Conservation (phyloP, 2,329 filamentous ascomycete genomes). For the Aspergillus transmontanensis region DNA sequence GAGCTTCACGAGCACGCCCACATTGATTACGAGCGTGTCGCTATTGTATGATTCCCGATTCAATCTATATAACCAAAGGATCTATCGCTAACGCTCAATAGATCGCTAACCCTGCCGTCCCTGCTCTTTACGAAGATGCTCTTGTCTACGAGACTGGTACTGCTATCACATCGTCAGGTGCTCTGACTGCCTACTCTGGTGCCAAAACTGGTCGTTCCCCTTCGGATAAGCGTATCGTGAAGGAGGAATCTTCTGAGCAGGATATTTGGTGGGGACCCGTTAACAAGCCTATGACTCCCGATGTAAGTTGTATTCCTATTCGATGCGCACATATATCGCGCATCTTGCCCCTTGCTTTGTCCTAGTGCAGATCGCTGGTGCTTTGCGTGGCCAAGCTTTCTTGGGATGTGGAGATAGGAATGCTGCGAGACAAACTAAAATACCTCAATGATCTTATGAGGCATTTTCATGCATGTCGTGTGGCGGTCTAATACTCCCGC, state of each 20-base stretch:
- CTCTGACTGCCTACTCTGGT: conserved; percentile 94
- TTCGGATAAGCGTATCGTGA: conserved; percentile 94
- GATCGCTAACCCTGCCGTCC: conserved; percentile 90
- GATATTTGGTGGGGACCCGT: conserved; percentile 99
- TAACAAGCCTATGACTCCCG: conserved; percentile 97
- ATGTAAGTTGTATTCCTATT: conserved; percentile 66
- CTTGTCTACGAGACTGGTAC: conserved; percentile 97
- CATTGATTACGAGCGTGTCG: conserved; percentile 98
- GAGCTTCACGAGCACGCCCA: conserved; percentile 96
- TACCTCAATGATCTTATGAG: conserved; percentile 18
- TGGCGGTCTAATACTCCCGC: conserved; percentile 16
- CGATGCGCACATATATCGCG: conserved; percentile 21
- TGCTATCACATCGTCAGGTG: conserved; percentile 93
- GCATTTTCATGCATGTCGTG: conserved; percentile 17
- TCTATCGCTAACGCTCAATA: conserved; percentile 31
- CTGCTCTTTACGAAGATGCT: conserved; percentile 97
- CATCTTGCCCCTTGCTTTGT: conserved; percentile 21
- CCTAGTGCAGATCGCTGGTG: conserved; percentile 18
- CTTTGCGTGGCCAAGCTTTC: conserved; percentile 22
- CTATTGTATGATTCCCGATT: conserved; percentile 70
- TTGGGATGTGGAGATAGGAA: conserved; percentile 5
- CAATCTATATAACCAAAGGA: background rate
- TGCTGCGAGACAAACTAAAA: conserved; percentile 15
- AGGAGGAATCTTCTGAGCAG: conserved; percentile 84
- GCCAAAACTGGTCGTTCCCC: conserved; percentile 97